These are phyloP conservation scores for Crotalaria pallida DNA, from an alignment of 306 rosid species.

Conservation along the genomic window DNA sequence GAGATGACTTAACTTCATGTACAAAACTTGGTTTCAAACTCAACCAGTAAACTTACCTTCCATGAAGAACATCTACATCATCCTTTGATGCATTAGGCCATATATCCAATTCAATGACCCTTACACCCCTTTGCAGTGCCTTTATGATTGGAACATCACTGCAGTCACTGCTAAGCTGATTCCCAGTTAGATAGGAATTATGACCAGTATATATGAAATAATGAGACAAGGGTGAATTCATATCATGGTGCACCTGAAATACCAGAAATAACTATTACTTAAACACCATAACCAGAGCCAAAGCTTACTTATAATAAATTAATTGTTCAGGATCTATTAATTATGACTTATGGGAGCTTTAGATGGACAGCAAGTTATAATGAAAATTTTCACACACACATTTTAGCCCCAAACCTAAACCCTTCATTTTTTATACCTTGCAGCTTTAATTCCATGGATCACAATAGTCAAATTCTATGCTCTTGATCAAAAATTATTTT, in stretches of 20 bases:
- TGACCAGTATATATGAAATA: constrained; percentile 89
- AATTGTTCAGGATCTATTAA: background rate
- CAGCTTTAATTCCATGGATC: background rate
- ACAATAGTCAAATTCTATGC: too few species aligned
- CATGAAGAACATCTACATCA: constrained; percentile 81
- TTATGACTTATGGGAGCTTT: background rate
- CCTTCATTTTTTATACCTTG: background rate
- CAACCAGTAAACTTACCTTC: constrained; percentile 41
- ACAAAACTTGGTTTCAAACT: background rate
- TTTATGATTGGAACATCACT: constrained; percentile 75
- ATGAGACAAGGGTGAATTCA: constrained; percentile 80
- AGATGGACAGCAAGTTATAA: background rate
- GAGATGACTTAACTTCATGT: background rate
- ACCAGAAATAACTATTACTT: constrained; percentile 6
- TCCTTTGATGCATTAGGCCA: constrained; percentile 87
- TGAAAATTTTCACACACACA: background rate
- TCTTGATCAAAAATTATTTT: too few species aligned
- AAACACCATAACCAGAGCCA: constrained; percentile 6
- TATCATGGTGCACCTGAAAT: constrained; percentile 78
- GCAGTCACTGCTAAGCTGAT: constrained; percentile 93
- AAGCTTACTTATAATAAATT: background rate
- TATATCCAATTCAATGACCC: constrained; percentile 90
- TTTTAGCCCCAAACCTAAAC: background rate
- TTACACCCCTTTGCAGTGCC: constrained; percentile 76
- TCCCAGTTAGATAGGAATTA: constrained; percentile 90